A percentile compares a stretch with the other conserved stretches of the same genome.
These are phyloP conservation scores for Cladosporium sp. DNA, from an alignment of 2,329 filamentous ascomycete species.

Conservation along the genomic window DNA sequence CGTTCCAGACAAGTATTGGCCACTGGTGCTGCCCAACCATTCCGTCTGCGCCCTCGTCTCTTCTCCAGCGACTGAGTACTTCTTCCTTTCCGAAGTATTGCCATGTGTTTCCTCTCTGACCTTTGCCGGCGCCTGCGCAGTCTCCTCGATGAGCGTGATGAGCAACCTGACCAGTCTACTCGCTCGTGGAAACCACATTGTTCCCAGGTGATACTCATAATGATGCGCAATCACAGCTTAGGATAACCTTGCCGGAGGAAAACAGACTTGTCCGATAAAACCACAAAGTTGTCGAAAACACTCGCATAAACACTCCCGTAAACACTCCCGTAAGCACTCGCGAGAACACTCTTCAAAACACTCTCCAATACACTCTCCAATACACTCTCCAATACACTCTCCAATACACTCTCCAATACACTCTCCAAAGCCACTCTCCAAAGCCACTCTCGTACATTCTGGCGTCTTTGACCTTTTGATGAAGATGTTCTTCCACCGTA, in stretches of 20 bases:
- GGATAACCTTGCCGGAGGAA: too few relatives aligned
- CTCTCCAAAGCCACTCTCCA: neutral
- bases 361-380: neutral
- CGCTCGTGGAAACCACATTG: neutral
- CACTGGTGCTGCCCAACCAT: neutral
- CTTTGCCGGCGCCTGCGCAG: neutral
- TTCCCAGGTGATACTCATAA: neutral
- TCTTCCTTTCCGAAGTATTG: neutral
- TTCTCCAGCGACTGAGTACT: neutral
- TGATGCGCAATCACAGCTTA: neutral
- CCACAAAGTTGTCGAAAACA: neutral
- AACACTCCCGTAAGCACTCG: neutral
- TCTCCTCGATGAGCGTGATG: neutral
- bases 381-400: neutral
- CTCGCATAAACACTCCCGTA: neutral
- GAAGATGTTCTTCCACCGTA: neutral
- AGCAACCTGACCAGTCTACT: neutral
- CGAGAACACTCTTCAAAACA: neutral
- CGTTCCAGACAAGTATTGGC: neutral
- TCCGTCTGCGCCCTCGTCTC: neutral
- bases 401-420: neutral
- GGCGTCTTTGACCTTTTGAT: conserved; percentile 7
- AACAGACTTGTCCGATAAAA: too few relatives aligned
- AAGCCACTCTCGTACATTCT: neutral
- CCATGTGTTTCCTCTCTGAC: neutral